These are phyloP conservation scores for Naganishia kalamii DNA, from an alignment of 768 basidiomycete species.

Conservation along the genomic window DNA sequence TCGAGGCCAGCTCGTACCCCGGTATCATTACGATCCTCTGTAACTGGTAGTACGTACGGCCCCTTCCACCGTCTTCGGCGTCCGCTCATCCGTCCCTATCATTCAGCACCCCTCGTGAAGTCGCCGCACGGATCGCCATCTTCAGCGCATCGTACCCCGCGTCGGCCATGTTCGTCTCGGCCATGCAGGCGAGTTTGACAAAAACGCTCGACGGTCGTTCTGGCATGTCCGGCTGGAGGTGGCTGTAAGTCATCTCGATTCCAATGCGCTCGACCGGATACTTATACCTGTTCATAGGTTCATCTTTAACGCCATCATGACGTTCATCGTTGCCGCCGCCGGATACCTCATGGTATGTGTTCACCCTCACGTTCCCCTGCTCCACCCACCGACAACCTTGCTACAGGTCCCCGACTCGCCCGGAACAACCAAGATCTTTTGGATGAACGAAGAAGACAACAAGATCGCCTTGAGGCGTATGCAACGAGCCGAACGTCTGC, in stretches of 20 bases:
- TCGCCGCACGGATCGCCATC: slow-evolving; percentile 29
- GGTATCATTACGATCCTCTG: slow-evolving; percentile 32
- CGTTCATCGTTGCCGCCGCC: slow-evolving; percentile 27
- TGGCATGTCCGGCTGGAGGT: slow-evolving; percentile 28
- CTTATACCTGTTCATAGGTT: neutral
- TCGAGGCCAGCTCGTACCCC: slow-evolving; percentile 35
- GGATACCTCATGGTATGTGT: slow-evolving; percentile 22
- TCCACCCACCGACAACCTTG: neutral
- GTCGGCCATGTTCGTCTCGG: slow-evolving; percentile 28
- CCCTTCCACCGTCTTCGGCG: neutral
- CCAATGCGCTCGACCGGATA: neutral
- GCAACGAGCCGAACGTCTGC: slow-evolving; percentile 24
- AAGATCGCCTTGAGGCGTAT: slow-evolving; percentile 25
- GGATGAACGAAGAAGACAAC: slow-evolving; percentile 28
- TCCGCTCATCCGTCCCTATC: neutral
- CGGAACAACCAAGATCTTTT: slow-evolving; percentile 25
- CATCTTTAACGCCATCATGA: slow-evolving; percentile 27
- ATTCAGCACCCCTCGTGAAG: slow-evolving; percentile 26
- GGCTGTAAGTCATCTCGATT: slow-evolving; percentile 25
- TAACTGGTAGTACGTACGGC: slow-evolving; percentile 20
- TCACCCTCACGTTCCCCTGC: slow-evolving; percentile 6
- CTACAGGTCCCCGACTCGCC: slow-evolving; percentile 25
- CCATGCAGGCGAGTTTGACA: slow-evolving; percentile 30
- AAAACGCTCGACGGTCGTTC: slow-evolving; percentile 24
- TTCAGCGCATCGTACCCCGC: slow-evolving; percentile 29